Evolutionary conservation across 345 rosid genomes (phyloP).

Genomic region (Eucalyptus marginata): DNA sequence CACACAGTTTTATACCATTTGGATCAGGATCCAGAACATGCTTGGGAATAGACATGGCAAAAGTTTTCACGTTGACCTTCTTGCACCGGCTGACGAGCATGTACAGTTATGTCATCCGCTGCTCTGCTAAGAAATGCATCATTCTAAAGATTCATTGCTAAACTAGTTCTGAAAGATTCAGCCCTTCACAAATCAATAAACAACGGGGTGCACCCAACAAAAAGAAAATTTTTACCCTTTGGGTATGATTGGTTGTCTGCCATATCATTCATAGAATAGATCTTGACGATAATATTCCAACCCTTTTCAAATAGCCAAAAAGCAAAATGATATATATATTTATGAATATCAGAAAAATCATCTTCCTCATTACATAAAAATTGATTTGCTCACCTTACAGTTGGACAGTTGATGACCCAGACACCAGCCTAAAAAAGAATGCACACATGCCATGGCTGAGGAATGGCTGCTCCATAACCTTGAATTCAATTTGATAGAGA

Average conservation of each 20-base stretch:
- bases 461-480: constrained; percentile 44
- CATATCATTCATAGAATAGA: neutral
- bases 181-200: neutral
- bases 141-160: neutral
- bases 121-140: neutral
- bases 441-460: constrained; percentile 28
- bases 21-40: constrained; percentile 45
- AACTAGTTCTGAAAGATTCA: neutral
- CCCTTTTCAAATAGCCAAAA: too few species aligned
- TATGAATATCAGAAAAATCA: neutral
- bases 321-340: fast-evolving
- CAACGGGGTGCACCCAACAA: neutral
- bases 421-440: constrained; percentile 16
- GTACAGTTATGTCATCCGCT: constrained; percentile 6
- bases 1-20: constrained; percentile 40
- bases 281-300: neutral
- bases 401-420: constrained; percentile 34
- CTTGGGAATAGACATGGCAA: constrained; percentile 37
- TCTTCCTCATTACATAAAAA: neutral
- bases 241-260: neutral
- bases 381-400: neutral
- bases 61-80: constrained; percentile 28
- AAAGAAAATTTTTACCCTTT: neutral
- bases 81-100: constrained; percentile 28
- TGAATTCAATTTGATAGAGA: constrained; percentile 9